phyloP scores from a whole-genome alignment of 2,329 filamentous ascomycete species.

The Tolypocladium amazonense region DNA sequence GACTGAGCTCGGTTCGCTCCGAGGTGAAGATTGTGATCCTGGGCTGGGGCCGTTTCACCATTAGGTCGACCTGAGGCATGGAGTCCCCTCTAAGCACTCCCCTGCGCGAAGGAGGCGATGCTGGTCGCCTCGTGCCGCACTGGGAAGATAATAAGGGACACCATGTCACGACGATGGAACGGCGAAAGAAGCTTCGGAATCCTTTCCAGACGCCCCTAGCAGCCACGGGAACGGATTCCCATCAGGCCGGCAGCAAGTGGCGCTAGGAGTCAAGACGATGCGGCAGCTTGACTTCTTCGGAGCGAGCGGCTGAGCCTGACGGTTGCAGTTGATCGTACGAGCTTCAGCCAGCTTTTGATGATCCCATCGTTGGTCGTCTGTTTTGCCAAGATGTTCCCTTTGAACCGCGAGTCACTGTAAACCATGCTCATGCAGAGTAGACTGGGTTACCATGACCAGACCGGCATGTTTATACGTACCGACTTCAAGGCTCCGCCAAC shows the following conservation, averaged over 20 bases:
- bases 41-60: background rate
- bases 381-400: background rate
- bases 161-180: background rate
- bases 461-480: too few species aligned
- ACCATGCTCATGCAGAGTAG: too few species aligned
- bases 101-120: background rate
- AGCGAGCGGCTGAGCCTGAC: background rate
- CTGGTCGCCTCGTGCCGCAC: background rate
- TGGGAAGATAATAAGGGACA: background rate
- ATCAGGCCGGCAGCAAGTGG: background rate
- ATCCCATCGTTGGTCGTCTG: background rate
- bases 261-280: background rate
- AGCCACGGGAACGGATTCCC: background rate
- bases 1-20: background rate
- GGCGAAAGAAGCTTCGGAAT: background rate
- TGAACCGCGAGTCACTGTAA: background rate
- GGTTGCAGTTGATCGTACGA: background rate
- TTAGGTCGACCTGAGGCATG: background rate
- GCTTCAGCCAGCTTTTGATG: background rate
- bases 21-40: background rate
- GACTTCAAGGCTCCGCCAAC: background rate
- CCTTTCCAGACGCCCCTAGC: background rate
- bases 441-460: too few species aligned
- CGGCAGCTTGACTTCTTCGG: background rate
- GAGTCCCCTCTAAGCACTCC: background rate